phyloP scores from a whole-genome alignment of 75 land plant genomes.

The Ceratopteris richardii region DNA sequence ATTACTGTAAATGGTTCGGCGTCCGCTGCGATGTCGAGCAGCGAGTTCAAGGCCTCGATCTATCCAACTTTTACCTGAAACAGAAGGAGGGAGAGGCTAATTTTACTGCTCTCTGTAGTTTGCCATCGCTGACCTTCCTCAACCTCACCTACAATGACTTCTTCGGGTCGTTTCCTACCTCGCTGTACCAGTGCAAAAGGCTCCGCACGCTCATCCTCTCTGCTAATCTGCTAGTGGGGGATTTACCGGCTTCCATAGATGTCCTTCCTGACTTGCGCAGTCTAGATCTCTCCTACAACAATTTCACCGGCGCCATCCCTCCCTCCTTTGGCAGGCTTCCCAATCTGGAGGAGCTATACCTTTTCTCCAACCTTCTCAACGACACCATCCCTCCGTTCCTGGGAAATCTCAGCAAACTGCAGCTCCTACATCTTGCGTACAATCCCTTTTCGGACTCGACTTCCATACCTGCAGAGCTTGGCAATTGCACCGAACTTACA shows the following conservation, averaged over 20 bases:
- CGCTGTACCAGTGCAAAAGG: slow-evolving; percentile 26
- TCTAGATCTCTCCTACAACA: slow-evolving; percentile 47
- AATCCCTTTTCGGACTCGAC: slow-evolving; percentile 46
- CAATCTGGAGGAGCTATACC: slow-evolving; percentile 26
- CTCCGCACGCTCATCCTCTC: slow-evolving; percentile 18
- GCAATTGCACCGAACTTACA: slow-evolving; percentile 43
- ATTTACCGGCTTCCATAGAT: slow-evolving; percentile 53
- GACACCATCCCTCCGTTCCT: slow-evolving; percentile 53
- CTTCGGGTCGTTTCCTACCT: slow-evolving; percentile 51
- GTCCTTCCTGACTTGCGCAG: slow-evolving; percentile 27
- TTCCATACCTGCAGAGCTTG: slow-evolving; percentile 53
- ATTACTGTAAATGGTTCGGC: no score
- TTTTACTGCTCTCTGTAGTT: slow-evolving; percentile 34
- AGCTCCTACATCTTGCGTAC: slow-evolving; percentile 17
- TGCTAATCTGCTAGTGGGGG: slow-evolving; percentile 39
- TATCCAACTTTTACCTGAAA: no score
- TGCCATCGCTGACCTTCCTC: slow-evolving; percentile 23
- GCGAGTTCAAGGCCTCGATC: no score
- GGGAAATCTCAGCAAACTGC: slow-evolving; percentile 28
- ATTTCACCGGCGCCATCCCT: slow-evolving; percentile 50
- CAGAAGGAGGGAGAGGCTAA: no score
- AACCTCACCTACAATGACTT: slow-evolving; percentile 47
- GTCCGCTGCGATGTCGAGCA: no score
- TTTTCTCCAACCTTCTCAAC: slow-evolving; percentile 26
- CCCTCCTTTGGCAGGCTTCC: slow-evolving; percentile 19